A percentile compares a stretch with the other conserved stretches of the same genome.
Conservation (phyloP, 2,329 filamentous ascomycete species). For the Aureobasidium musti region DNA sequence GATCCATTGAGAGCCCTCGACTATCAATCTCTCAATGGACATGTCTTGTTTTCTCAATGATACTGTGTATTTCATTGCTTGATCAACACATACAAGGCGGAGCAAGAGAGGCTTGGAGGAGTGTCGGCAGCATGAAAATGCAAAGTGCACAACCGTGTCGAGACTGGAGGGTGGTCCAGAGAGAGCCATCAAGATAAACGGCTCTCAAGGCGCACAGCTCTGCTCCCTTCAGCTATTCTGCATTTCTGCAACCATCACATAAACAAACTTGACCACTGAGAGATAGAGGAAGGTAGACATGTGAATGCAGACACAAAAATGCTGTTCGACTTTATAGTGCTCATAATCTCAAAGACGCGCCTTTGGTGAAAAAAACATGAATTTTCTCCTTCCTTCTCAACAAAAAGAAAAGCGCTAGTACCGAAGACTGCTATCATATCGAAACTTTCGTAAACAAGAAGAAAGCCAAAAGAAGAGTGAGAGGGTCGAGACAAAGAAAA, state of each 20-base stretch:
- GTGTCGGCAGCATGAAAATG: too few species aligned
- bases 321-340: slow-evolving; percentile 3
- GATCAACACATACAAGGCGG: too few species aligned
- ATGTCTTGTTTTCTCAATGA: too few species aligned
- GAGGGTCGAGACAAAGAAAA: too few species aligned
- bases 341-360: background rate
- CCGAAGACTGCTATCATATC: background rate
- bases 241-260: background rate
- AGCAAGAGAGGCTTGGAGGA: too few species aligned
- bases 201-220: too few species aligned
- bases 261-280: background rate
- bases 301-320: background rate
- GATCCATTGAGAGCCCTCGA: too few species aligned
- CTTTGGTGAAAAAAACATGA: background rate
- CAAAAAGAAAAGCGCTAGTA: background rate
- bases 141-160: too few species aligned
- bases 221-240: background rate
- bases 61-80: too few species aligned
- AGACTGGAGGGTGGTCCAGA: too few species aligned
- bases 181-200: too few species aligned
- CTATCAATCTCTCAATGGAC: too few species aligned
- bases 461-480: background rate
- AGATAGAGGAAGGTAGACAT: background rate
- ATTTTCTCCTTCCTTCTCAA: background rate
- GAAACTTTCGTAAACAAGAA: background rate